These are phyloP conservation scores for Schizochytrium sp. DNA, from an alignment of 108 stramenopile species.

Conservation along the genomic window DNA sequence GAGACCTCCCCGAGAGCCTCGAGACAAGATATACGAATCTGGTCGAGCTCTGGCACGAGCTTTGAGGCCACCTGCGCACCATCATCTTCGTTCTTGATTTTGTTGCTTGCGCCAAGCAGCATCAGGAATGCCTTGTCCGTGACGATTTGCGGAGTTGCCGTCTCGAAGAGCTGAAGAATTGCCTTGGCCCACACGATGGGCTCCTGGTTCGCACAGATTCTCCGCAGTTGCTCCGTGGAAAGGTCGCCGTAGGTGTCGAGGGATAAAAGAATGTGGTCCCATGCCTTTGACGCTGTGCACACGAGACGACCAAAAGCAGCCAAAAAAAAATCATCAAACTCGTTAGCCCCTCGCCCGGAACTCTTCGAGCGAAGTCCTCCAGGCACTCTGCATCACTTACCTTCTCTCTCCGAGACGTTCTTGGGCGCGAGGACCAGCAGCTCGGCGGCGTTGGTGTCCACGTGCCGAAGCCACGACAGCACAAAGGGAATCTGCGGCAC, in stretches of 20 bases:
- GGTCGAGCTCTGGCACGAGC: background rate
- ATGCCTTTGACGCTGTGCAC: background rate
- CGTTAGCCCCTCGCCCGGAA: background rate
- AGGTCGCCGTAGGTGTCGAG: background rate
- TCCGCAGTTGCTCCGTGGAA: background rate
- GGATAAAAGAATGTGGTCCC: background rate
- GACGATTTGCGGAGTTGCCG: background rate
- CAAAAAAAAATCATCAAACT: background rate
- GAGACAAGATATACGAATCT: background rate
- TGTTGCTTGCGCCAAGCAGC: background rate
- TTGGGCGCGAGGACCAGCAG: background rate
- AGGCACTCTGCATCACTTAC: background rate
- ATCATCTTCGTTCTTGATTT: background rate
- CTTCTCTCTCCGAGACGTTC: background rate
- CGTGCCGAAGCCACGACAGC: background rate
- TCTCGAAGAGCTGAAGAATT: background rate
- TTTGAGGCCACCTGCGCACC: background rate
- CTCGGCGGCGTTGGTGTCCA: background rate
- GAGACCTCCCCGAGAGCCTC: background rate
- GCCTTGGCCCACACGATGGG: background rate
- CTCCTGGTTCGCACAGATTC: background rate
- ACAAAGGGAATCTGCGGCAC: conserved; percentile 8
- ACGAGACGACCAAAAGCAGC: background rate
- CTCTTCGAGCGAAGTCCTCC: background rate
- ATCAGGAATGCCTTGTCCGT: background rate